Base-by-base conservation (phyloP, 164 flowering plant genomes). In the Tetracentron sinense region DNA sequence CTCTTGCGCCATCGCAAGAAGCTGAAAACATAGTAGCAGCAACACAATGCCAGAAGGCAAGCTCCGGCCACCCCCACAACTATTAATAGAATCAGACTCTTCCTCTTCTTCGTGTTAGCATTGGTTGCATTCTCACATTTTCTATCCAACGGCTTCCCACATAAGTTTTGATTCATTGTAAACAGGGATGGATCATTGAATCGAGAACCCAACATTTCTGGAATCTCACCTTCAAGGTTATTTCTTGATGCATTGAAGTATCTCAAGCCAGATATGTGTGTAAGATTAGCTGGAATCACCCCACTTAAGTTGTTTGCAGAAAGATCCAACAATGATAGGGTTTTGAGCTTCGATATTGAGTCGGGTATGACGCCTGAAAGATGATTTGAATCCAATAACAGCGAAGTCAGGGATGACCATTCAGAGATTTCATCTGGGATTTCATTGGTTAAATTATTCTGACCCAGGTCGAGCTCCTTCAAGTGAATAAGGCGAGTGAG, bases 131-230 rank as follows among this genome's bases (percentile, higher is more conserved):
- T 54, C 35, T 52, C 59, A 47, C 97, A 93, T 17, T 78, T 75
- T 35, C 21, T 57, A 20, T 59, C 54, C 77, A 86, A 62, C 30
- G 98, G 98, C 64, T 69, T 72, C 15, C 98, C 98, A 27, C 98
- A 93, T 19, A 93, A 54, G n/a, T 66, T 44, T 11, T 20, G 62
- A 44, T 93, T 93, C 66, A 54, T 76, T 0, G 82, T 70, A 66
- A 79, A 93, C 17, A 69, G 65, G 1, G 87, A 74, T 12, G 92
- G 77, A 60, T 88, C 76, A 26, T 54, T 64, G 69, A 93, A 87
- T 22, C 79, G 73, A 42, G 90, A 73, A 52, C 83, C 90, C 62
- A 92, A 75, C 22, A 46, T 20, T 27, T 49, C 47, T 14, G 98
- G 98, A 25, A 92, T 92, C 73, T 86, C 80, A 10, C 87, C 87